These are phyloP conservation scores for Hansenula sp. DNA, from an alignment of 1,139 yeast genomes.

Conservation along the genomic window DNA sequence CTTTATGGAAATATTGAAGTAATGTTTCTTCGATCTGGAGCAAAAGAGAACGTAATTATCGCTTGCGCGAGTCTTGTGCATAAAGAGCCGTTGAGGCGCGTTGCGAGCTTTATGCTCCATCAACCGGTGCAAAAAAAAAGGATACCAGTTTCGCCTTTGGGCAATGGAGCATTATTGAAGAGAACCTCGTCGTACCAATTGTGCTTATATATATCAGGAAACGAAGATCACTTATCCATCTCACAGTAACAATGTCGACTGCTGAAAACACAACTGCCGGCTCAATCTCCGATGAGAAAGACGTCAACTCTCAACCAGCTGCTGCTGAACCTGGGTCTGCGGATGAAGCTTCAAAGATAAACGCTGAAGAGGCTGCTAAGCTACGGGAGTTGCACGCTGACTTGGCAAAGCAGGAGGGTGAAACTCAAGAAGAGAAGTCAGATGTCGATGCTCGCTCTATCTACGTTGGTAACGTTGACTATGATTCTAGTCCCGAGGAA, in stretches of 20 bases:
- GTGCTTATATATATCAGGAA: too few relatives aligned
- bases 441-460: slow-evolving; percentile 76
- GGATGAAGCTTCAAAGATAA: slow-evolving; percentile 21
- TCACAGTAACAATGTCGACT: not conserved
- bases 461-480: slow-evolving; percentile 86
- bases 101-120: slow-evolving; percentile 1
- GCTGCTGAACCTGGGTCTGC: not conserved
- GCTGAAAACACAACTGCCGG: slow-evolving; percentile 1
- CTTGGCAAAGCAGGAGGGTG: slow-evolving; percentile 40
- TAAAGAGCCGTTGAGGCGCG: not conserved
- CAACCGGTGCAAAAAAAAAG: not conserved
- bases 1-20: too few relatives aligned
- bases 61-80: too few relatives aligned
- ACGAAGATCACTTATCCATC: too few relatives aligned
- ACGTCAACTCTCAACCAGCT: slow-evolving; percentile 2
- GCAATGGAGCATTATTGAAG: too few relatives aligned
- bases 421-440: slow-evolving; percentile 42
- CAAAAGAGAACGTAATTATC: too few relatives aligned
- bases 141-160: not conserved
- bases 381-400: slow-evolving; percentile 50
- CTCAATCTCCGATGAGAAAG: slow-evolving; percentile 19
- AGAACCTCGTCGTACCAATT: too few relatives aligned
- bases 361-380: slow-evolving; percentile 52
- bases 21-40: too few relatives aligned
- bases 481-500: slow-evolving; percentile 74